phyloP scores from a whole-genome alignment of 1,284 basidiomycete genomes.

The Boletus sp. region DNA sequence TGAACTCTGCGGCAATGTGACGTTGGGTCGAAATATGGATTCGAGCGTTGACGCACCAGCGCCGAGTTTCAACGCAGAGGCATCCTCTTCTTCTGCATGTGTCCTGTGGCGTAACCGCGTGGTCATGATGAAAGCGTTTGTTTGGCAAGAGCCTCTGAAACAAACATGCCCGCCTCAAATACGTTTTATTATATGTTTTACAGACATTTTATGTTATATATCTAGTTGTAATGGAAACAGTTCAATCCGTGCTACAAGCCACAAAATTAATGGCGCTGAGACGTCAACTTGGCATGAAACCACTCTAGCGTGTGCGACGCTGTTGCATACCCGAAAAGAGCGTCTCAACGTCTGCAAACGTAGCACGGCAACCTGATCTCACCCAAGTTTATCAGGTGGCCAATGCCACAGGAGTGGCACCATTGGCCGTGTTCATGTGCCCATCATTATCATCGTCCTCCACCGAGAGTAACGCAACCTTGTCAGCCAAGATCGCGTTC shows the following conservation, averaged over 20 bases:
- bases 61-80: conserved; percentile 56
- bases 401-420: conserved; percentile 28
- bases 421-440: conserved; percentile 19
- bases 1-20: conserved; percentile 65
- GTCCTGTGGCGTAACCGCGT: conserved; percentile 53
- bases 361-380: neutral
- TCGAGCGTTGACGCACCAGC: conserved; percentile 40
- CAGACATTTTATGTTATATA: conserved; percentile 40
- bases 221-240: conserved; percentile 36
- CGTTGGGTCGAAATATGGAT: neutral
- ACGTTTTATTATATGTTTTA: conserved; percentile 40
- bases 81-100: conserved; percentile 57
- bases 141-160: conserved; percentile 37
- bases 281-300: conserved; percentile 18
- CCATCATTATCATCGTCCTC: conserved; percentile 27
- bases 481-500: conserved; percentile 41
- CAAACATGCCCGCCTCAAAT: conserved; percentile 28
- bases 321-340: conserved; percentile 11
- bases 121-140: conserved; percentile 43
- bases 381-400: conserved; percentile 35
- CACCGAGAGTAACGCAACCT: conserved; percentile 33
- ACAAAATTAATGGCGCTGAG: conserved; percentile 31
- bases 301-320: conserved; percentile 13
- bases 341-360: conserved; percentile 11
- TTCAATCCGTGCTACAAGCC: conserved; percentile 30